Percentiles rank a stretch among this genome's conserved stretches.
phyloP scores from a whole-genome alignment of 164 flowering plant genomes.

The Litsea cubeba region DNA sequence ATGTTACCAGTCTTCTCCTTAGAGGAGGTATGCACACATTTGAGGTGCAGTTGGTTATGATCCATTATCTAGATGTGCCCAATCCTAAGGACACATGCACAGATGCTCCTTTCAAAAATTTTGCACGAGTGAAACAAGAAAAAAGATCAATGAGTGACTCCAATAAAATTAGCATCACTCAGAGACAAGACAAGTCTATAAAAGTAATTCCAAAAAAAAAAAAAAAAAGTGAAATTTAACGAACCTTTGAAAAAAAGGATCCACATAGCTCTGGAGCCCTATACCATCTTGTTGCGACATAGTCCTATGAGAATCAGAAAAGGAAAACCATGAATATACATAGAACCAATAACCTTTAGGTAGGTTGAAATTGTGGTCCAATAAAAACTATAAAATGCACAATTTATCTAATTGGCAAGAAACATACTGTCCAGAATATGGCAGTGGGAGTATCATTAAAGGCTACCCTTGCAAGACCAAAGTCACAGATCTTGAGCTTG shows the following conservation, averaged over 20 bases:
- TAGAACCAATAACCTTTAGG: not conserved
- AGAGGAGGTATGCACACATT: too few species aligned
- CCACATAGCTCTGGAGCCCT: constrained; percentile 98
- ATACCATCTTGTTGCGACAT: constrained; percentile 98
- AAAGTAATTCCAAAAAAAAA: not conserved
- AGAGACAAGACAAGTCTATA: not conserved
- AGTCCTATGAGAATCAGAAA: constrained; percentile 48
- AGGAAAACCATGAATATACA: constrained; percentile 2
- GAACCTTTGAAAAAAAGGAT: constrained; percentile 97
- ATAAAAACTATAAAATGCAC: not conserved
- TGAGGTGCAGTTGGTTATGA: too few species aligned
- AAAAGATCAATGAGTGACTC: too few species aligned
- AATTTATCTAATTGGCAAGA: not conserved
- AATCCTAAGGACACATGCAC: too few species aligned
- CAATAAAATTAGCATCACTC: not conserved
- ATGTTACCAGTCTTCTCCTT: too few species aligned
- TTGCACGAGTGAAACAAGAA: too few species aligned
- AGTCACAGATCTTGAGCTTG: constrained; percentile 91
- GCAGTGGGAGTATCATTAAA: constrained; percentile 84
- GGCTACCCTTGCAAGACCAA: constrained; percentile 92
- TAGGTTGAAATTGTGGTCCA: not conserved
- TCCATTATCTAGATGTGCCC: too few species aligned
- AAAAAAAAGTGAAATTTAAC: not conserved
- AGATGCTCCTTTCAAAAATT: too few species aligned
- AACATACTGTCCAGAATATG: constrained; percentile 82